Percentiles rank a stretch among this genome's conserved stretches.
phyloP scores from a whole-genome alignment of 768 basidiomycete species.

The Daedaleopsis sinensis region DNA sequence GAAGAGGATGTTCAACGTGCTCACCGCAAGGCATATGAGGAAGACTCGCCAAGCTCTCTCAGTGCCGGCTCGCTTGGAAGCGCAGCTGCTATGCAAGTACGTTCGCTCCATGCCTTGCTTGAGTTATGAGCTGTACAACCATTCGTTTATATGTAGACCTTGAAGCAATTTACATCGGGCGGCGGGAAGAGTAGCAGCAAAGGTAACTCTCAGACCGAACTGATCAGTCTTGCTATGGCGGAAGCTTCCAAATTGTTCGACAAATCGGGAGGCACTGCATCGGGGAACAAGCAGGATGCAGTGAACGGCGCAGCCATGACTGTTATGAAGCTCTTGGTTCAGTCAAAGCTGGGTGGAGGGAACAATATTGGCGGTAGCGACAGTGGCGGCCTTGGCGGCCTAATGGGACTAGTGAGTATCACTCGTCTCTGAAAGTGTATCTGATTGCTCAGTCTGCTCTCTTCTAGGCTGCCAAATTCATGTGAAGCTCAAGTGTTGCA shows the following conservation, averaged over 20 bases:
- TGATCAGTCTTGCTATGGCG: constrained; percentile 87
- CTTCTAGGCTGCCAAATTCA: constrained; percentile 39
- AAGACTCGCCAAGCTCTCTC: constrained; percentile 53
- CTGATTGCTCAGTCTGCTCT: too few relatives aligned
- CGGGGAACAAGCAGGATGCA: constrained; percentile 79
- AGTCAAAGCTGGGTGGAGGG: constrained; percentile 58
- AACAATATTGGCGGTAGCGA: constrained; percentile 55
- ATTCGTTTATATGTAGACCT: constrained; percentile 41
- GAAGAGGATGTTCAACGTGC: constrained; percentile 64
- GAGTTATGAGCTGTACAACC: too few relatives aligned
- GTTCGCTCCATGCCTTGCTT: constrained; percentile 4
- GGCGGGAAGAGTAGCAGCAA: constrained; percentile 29
- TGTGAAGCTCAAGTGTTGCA: constrained; percentile 24
- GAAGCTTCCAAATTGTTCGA: constrained; percentile 81
- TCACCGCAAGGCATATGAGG: constrained; percentile 63
- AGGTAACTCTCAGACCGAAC: constrained; percentile 56
- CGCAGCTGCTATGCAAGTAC: constrained; percentile 77
- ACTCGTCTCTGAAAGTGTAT: too few relatives aligned
- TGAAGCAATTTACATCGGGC: constrained; percentile 72
- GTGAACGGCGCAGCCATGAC: constrained; percentile 87
- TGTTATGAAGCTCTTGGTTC: constrained; percentile 79
- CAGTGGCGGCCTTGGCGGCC: constrained; percentile 67
- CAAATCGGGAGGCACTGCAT: constrained; percentile 60
- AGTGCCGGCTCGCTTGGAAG: constrained; percentile 68
- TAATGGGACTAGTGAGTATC: constrained; percentile 63